phyloP scores from a whole-genome alignment of 305 asterid species.

The Nicotiana rustica region DNA sequence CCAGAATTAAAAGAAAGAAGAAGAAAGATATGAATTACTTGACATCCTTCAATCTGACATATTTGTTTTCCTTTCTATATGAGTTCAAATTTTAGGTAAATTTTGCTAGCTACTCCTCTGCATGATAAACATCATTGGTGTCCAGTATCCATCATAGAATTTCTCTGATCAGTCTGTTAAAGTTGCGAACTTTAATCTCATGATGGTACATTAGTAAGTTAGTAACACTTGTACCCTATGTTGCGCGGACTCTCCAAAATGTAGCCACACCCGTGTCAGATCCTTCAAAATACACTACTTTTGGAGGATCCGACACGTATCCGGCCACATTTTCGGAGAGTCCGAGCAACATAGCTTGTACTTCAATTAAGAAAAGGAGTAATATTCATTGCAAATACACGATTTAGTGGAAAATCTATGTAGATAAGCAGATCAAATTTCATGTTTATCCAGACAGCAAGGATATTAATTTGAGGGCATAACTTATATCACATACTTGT shows the following conservation, averaged over 20 bases:
- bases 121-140: not conserved
- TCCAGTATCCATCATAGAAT: not conserved
- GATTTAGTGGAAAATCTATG: not conserved
- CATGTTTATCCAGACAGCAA: not conserved
- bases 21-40: slow-evolving; percentile 2
- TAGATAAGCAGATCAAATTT: not conserved
- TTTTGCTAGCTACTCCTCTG: not conserved
- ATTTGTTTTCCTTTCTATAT: not conserved
- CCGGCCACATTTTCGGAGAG: no score
- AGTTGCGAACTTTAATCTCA: not conserved
- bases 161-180: not conserved
- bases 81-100: not conserved
- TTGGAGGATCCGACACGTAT: no score
- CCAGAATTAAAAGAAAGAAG: not conserved
- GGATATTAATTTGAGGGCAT: not conserved
- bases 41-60: not conserved
- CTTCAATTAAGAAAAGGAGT: not conserved
- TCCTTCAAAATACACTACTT: no score
- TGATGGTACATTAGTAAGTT: slow-evolving; percentile 7
- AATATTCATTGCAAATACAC: not conserved
- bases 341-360: not conserved
- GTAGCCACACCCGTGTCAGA: no score
- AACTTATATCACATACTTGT: not conserved
- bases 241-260: no score
- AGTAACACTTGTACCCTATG: not conserved